Conservation (phyloP, 2,329 filamentous ascomycete species). For the Fonsecaea erecta region DNA sequence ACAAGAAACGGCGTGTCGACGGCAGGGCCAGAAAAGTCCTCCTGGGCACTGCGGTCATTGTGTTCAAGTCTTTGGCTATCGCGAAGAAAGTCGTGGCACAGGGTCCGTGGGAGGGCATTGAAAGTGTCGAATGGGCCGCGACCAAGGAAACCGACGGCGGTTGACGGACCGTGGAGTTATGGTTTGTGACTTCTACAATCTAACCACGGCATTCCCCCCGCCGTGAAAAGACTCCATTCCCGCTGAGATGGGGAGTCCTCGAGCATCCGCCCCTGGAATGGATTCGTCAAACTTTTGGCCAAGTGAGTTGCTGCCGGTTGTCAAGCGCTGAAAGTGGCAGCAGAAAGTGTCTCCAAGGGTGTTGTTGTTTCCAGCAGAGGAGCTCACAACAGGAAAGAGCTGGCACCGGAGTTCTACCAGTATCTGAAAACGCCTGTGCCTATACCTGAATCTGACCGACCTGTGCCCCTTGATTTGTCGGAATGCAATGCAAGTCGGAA, state of each 20-base stretch:
- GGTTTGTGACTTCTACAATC: neutral
- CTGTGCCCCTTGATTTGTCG: neutral
- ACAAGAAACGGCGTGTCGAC: slow-evolving; percentile 55
- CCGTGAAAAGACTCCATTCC: neutral
- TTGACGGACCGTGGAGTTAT: slow-evolving; percentile 16
- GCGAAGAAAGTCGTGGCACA: slow-evolving; percentile 39
- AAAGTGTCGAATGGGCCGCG: slow-evolving; percentile 61
- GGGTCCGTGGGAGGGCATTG: slow-evolving; percentile 54
- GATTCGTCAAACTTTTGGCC: neutral
- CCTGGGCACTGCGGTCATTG: slow-evolving; percentile 59
- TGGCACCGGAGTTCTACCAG: neutral
- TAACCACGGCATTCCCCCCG: neutral
- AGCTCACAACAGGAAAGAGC: neutral
- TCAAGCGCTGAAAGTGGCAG: slow-evolving; percentile 13
- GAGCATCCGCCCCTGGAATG: neutral
- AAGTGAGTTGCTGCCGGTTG: slow-evolving; percentile 7
- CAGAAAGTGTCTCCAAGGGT: neutral
- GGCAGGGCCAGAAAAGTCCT: slow-evolving; percentile 58
- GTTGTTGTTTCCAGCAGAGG: neutral
- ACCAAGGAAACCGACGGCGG: slow-evolving; percentile 57
- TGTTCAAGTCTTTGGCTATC: slow-evolving; percentile 59
- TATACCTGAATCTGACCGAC: neutral
- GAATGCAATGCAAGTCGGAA: neutral
- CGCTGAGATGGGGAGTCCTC: neutral
- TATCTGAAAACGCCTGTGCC: neutral